phyloP scores from a whole-genome alignment of 129 eudicot genomes.

The Flaveria sonorensis region DNA sequence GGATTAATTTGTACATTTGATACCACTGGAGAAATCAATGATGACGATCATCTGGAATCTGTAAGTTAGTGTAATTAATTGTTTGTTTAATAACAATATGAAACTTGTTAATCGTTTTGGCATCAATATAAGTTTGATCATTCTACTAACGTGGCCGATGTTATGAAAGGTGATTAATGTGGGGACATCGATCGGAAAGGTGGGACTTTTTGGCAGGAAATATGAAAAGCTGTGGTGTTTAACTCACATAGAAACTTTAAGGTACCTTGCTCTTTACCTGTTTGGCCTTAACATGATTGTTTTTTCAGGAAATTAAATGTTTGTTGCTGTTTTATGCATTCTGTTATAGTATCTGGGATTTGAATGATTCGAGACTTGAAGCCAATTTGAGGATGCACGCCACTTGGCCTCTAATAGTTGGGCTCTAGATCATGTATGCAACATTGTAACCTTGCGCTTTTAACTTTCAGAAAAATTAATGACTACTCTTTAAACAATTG shows the following conservation, averaged over 20 bases:
- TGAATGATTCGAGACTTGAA: constrained; percentile 59
- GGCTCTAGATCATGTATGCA: constrained; percentile 56
- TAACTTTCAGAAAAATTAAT: not conserved
- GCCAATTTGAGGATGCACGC: constrained; percentile 87
- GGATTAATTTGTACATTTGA: constrained; percentile 90
- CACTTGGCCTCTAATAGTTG: constrained; percentile 81
- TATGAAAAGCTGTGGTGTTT: constrained; percentile 79
- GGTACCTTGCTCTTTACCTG: constrained; percentile 49
- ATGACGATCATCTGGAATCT: constrained; percentile 86
- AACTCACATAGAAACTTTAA: constrained; percentile 85
- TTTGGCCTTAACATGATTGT: not conserved
- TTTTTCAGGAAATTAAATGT: not conserved
- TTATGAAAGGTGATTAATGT: constrained; percentile 69
- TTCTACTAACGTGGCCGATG: constrained; percentile 6
- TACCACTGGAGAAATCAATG: constrained; percentile 85
- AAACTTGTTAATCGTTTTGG: not conserved
- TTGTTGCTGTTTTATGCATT: not conserved
- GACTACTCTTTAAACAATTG: not conserved
- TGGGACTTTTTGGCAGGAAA: constrained; percentile 69
- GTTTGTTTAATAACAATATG: constrained; percentile 4
- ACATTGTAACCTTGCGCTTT: not conserved
- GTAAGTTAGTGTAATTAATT: constrained; percentile 38
- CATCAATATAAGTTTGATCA: constrained; percentile 10
- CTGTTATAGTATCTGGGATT: constrained; percentile 74
- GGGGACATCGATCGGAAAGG: constrained; percentile 84